Evolutionary conservation across 2,329 filamentous ascomycete species (phyloP), one percentile per base, ranked within the genome.

Genomic region (Cryphonectria naterciae): DNA sequence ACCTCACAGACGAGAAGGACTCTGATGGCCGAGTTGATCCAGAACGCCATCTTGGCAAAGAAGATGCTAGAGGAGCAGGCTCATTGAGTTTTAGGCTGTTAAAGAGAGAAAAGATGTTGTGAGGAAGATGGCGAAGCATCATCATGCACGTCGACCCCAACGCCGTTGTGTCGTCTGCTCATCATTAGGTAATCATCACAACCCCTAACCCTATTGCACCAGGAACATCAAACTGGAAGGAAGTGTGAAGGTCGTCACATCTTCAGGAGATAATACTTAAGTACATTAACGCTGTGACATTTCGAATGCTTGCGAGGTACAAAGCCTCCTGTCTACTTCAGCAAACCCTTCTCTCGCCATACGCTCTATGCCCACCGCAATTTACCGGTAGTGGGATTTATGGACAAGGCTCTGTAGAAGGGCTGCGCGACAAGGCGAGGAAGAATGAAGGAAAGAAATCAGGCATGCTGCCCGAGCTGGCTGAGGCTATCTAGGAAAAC

Each of bases 1-100:
- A 65, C 63, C 63, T 65, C 63, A 28, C 63, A 46, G 63, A 65
- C 41, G 25, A 65, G 63, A 39, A 65, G 63, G 3, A 41, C 63
- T 22, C 63, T 39, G 28, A 65, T 49, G 7, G 43, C 41, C 11
- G 43, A 49, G 43, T 49, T 65, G 4, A 49, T 7, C 39, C 41
- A 49, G 32, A 35, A 46, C 28, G n/a, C 63, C 63, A 65, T 65
- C 5, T 4, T 35, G 28, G 25, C 5, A 17, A 8, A 25, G 2
- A 28, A 28, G 1, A 11, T 25, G 17, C 17, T 56, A 56, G 0
- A 25, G n/a, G 28, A 58, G 54, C 25, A 58, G 54, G 28, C 54
- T 28, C 54, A 32, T 35, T 19, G 11, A 8, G 32, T 32, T 13
- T 22, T 25, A 15, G 17, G 35, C 19, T 39, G 7, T 0, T 32